Evolutionary conservation across 2,329 filamentous ascomycete genomes (phyloP), one percentile per base, ranked within the genome.

Genomic region (Fusarium sulawesiense): DNA sequence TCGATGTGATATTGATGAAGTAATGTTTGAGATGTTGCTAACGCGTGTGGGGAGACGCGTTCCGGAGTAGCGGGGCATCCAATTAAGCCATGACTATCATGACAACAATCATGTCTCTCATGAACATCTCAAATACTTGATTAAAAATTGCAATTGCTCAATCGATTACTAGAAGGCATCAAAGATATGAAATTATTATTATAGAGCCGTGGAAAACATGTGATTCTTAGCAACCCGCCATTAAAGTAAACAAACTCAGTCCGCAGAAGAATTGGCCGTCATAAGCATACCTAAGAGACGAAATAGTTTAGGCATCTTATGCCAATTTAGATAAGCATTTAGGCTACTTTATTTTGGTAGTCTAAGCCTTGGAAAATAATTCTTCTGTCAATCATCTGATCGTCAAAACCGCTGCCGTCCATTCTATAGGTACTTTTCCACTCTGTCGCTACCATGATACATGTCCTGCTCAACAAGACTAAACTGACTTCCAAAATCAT

Each of bases 41-140:
- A 70, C 71, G 71, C 73, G 73, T 73, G 70, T 37, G 67, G 64
- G 70, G 44, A 61, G 70, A 74, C 73, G 73, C 73, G 73, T 74
- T 74, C 55, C 46, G 48, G 29, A 54, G 49, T 58, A 68, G 73
- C 73, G 73, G 73, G 73, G 73, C 71, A 65, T 16, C 40, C 25
- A 30, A 63, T 70, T 59, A 66, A 70, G 12, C n/a, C 29, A 40
- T 18, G 46, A n/a, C 18, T 6, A 37, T n/a, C 34, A 37, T 37
- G 34, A 37, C 34, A 37, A 37, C 34, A 37, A 37, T 37, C 18
- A n/a, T 37, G 34, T 37, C 34, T 37, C 34, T 37, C 18, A 37
- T 37, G 34, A 37, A 1, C 4, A 37, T 37, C 18, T 37, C 18
- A n/a, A 37, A 4, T 37, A 37, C 18, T 37, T 37, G 9, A 5